Evolutionary conservation across 441 rosid species (phyloP), one percentile per base, ranked within the genome.

Genomic region (Aquilaria agallochum): DNA sequence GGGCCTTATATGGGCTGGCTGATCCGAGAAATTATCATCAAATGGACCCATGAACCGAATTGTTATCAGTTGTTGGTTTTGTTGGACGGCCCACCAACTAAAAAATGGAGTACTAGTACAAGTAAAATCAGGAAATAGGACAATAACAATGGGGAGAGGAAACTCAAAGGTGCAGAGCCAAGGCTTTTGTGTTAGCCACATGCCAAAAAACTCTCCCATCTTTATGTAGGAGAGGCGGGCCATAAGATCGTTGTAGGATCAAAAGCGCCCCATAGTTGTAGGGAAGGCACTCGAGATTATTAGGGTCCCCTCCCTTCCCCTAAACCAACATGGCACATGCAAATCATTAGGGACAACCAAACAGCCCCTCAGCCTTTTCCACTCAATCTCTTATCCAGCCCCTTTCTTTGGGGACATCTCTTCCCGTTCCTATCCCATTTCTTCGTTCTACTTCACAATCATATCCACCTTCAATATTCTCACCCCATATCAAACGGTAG

Each of bases 361-460:
- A 74, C 76, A 68, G 42, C 42, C 9, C 31, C 59, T 63, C 60
- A 62, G 52, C 55, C 45, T 7, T 40, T 40, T 40, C 7, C 45
- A 5, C 45, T 10, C 66, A 69, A 68, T 48, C 65, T 15, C 70
- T 56, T 14, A 8, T 49, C 2, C 12, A 32, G 58, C 62, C 60
- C 62, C 73, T 68, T 11, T 53, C 1, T 0, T 1, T 57, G 74
- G 81, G 72, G 68, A 76, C 83, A 64, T 64, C 50, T 47, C 67
- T 31, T 53, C 66, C 55, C 33, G 57, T 63, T 58, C 53, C 64
- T 36, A 50, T 51, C 63, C 59, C 56, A 56, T 65, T 77, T 58
- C 58, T 63, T 53, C 53, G 31, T 6, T 67, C 68, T 74, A 71
- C 76, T 65, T 50, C 60, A 69, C 63, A 51, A 71, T 64, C 78